Evolutionary conservation across 352 stramenopile genomes (phyloP).

Genomic region (Globisporangium parvum): DNA sequence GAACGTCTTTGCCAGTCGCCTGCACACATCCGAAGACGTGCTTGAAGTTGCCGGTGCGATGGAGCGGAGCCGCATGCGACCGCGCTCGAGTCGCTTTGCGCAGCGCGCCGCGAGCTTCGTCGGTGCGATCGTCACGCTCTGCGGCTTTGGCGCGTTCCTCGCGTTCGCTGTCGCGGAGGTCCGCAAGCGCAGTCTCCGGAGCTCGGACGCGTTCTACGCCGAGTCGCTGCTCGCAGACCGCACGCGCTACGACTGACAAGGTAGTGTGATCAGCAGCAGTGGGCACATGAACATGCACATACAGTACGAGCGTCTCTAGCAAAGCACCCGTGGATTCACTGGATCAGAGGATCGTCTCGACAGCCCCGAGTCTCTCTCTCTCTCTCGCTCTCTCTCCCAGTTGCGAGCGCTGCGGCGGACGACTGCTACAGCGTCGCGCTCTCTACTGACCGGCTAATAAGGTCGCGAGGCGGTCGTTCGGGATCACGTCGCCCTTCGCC

Average conservation of each 20-base stretch:
- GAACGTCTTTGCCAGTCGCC: constrained; percentile 45
- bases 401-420: too few relatives aligned
- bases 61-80: neutral
- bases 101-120: constrained; percentile 58
- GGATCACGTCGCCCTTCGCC: constrained; percentile 74
- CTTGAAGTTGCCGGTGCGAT: constrained; percentile 9
- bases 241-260: constrained; percentile 25
- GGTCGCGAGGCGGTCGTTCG: constrained; percentile 44
- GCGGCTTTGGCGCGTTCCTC: constrained; percentile 37
- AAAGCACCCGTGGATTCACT: too few relatives aligned
- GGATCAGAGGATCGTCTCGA: too few relatives aligned
- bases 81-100: constrained; percentile 20
- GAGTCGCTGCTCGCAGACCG: constrained; percentile 67
- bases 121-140: constrained; percentile 54
- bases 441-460: constrained; percentile 43
- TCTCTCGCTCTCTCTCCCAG: too few relatives aligned
- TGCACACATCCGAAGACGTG: constrained; percentile 53
- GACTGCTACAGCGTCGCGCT: too few relatives aligned
- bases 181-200: constrained; percentile 24
- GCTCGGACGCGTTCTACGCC: constrained; percentile 41
- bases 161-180: constrained; percentile 34
- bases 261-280: too few relatives aligned
- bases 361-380: neutral
- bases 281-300: neutral
- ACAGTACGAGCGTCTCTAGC: neutral